Evolutionary conservation across 371 early-diverging fungal genomes (phyloP), one percentile per base, ranked within the genome.

Genomic region (Syncephalastrum contaminatum): DNA sequence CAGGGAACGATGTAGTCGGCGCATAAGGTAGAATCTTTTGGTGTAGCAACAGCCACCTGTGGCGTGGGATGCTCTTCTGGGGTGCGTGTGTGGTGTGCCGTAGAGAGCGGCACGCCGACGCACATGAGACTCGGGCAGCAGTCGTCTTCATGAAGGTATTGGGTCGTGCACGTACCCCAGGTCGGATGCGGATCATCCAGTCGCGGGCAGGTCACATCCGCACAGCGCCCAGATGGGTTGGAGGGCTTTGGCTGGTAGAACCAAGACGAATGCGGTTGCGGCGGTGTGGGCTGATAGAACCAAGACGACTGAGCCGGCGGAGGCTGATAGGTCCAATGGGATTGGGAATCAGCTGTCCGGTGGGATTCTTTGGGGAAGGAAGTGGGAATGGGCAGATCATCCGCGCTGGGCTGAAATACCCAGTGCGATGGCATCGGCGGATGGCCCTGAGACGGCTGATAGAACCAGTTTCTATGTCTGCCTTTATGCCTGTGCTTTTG

Each of bases 1-100:
- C 66, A 65, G 30, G 60, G 58, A 15, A 57, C 45, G 19, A 51
- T 59, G 16, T 52, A 43, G n/a, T 56, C 57, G 4, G 53, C 51
- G 40, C 65, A 64, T 2, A 53, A 7, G 16, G 12, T 19, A 15
- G 20, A 8, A 10, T 60, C 44, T 7, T 45, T 16, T 14, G 50
- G 14, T 15, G 50, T 30, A 5, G 50, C 30, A 50, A 27, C 36
- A 24, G 8, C 25, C 18, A 25, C 4, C 30, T 12, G 36, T 4
- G 36, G 12, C 1, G 50, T 30, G 36, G 50, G 19, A 1, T 44
- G 3, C 45, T 44, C 21, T 21, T 13, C 18, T 15, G 45, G 13
- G 0, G 19, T 14, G 19, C 2, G 8, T 21, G 3, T 19, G 10
- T 22, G 45, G 14, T 12, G 0, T 14, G 45, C 39, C 15, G 27